Evolutionary conservation across 805 yeast genomes (phyloP), one percentile per base, ranked within the genome.

Genomic region (Candida nonsorbophila): DNA sequence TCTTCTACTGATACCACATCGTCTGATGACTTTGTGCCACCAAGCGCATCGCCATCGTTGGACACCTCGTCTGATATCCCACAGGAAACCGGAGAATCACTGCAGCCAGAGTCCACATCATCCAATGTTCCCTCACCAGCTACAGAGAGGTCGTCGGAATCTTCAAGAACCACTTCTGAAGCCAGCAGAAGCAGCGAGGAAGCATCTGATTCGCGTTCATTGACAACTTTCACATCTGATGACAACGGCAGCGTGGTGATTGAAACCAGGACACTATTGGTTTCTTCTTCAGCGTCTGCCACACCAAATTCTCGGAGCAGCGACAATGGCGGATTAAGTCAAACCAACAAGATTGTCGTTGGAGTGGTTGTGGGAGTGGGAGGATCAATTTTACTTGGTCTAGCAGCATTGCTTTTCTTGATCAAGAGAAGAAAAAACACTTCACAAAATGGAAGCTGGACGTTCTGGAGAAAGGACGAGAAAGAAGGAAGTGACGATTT

Each of bases 331-430:
- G 69, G 70, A 3, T 56, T 65, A 34, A 62, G 69, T 17, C 37
- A 47, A 20, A 62, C 69, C 30, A 65, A 65, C 40, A 54, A 53
- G 32, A 60, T 65, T 13, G 69, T 65, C 6, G 72, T 65, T 6
- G 70, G 72, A 21, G 70, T 65, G 7, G 70, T 64, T 20, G 70
- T 65, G 7, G 70, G 70, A 23, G 67, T 65, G 11, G 70, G 70
- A 25, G 70, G 70, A 7, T 47, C 67, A 5, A 45, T 65, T 22
- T 44, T 65, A 29, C 16, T 63, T 8, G 69, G 58, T 5, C 42
- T 64, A 16, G 35, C 53, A 3, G 62, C 49, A 0, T 42, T 59
- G 12, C 45, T 62, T 22, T 62, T 53, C 47, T 45, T 50, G 40
- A 42, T 61, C 31, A 61, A 52, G 47, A 54, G 45, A 38, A 60